phyloP scores from a whole-genome alignment of 2,329 filamentous ascomycete genomes.

The Colletotrichum cordylinicola region DNA sequence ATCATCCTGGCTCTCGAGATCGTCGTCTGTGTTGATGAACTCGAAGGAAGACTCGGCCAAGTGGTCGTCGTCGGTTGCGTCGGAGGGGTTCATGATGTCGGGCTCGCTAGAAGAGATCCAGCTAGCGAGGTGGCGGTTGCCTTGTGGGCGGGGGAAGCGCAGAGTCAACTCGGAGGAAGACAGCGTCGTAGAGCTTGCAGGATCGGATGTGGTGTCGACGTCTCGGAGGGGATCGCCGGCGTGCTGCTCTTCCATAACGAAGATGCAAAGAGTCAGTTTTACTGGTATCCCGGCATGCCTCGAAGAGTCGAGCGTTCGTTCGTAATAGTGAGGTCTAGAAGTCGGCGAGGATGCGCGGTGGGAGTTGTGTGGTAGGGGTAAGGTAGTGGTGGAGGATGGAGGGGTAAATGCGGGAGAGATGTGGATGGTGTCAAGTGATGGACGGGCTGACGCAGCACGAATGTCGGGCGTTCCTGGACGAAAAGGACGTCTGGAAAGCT shows the following conservation, averaged over 20 bases:
- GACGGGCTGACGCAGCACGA: constrained; percentile 5
- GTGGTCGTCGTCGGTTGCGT: constrained; percentile 46
- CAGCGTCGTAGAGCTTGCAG: constrained; percentile 30
- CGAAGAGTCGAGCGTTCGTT: constrained; percentile 26
- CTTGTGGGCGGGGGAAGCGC: constrained; percentile 62
- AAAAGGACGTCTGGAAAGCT: neutral
- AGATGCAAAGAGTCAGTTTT: constrained; percentile 38
- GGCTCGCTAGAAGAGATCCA: constrained; percentile 65
- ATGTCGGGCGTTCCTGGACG: neutral
- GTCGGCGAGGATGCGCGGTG: neutral
- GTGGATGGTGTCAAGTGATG: constrained; percentile 8
- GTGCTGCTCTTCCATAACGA: constrained; percentile 60
- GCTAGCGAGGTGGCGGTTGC: constrained; percentile 61
- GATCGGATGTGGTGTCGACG: constrained; percentile 20
- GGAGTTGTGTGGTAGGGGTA: neutral
- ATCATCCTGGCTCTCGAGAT: constrained; percentile 59
- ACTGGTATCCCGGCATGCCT: constrained; percentile 41
- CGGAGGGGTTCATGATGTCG: constrained; percentile 58
- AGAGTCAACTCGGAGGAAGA: constrained; percentile 55
- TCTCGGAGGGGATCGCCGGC: constrained; percentile 10
- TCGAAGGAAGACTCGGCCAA: constrained; percentile 64
- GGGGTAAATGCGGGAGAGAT: constrained; percentile 20
- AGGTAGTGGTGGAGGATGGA: constrained; percentile 15
- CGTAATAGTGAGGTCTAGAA: neutral
- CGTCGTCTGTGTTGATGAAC: constrained; percentile 59